phyloP scores from a whole-genome alignment of 2,329 filamentous ascomycete genomes.

The Cladosporium sp. region DNA sequence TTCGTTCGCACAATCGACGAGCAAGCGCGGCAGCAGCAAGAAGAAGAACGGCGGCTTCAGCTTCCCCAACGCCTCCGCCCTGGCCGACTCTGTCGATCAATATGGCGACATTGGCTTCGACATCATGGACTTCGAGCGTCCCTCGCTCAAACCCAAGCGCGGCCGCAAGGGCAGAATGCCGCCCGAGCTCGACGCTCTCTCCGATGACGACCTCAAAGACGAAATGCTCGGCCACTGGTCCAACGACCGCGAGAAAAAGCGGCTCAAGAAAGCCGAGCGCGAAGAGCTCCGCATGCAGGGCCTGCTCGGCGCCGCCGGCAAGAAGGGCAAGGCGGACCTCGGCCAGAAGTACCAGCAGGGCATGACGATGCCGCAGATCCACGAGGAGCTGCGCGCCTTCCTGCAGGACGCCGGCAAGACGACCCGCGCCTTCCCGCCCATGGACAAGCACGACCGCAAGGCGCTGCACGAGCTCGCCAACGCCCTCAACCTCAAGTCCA shows the following conservation, averaged over 20 bases:
- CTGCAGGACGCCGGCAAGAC: conserved; percentile 55
- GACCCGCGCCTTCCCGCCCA: conserved; percentile 72
- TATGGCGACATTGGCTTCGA: conserved; percentile 70
- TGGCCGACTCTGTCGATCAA: conserved; percentile 55
- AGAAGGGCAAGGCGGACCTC: conserved; percentile 43
- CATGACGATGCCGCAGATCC: conserved; percentile 64
- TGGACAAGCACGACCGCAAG: conserved; percentile 72
- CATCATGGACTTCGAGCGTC: conserved; percentile 73
- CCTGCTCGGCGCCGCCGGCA: conserved; percentile 30
- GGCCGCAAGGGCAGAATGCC: conserved; percentile 49
- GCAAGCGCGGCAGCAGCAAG: conserved; percentile 12
- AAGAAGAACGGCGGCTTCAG: conserved; percentile 23
- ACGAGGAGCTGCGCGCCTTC: conserved; percentile 66
- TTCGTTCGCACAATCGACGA: neutral
- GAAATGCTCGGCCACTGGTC: conserved; percentile 37
- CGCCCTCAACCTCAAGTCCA: conserved; percentile 71
- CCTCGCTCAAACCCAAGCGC: conserved; percentile 58
- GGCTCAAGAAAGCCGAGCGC: conserved; percentile 41
- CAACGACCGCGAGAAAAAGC: conserved; percentile 41
- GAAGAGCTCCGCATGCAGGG: conserved; percentile 41
- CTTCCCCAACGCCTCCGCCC: conserved; percentile 50
- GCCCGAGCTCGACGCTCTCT: conserved; percentile 33
- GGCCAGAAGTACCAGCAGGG: conserved; percentile 66
- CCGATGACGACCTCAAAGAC: conserved; percentile 39
- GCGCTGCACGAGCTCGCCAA: conserved; percentile 72